Evolutionary conservation across 1,139 yeast species (phyloP).

Genomic region (Sugiyamaella pinicola): DNA sequence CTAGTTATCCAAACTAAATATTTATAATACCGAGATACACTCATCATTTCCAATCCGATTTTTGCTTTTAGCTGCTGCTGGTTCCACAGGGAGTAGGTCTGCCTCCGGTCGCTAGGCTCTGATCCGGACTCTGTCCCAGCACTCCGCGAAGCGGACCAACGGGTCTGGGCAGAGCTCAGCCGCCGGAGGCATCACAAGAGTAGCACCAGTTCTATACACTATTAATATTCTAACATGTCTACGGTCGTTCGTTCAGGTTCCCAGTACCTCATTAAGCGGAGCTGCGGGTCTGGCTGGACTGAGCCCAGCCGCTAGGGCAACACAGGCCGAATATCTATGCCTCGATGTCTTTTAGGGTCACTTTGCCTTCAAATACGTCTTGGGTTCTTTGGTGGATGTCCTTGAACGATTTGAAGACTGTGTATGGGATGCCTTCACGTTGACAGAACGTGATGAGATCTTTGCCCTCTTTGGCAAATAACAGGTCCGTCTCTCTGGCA

Average conservation of each 20-base stretch:
- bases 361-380: slow-evolving; percentile 49
- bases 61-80: too few species aligned
- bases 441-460: slow-evolving; percentile 85
- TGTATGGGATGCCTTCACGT: slow-evolving; percentile 78
- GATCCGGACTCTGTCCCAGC: too few species aligned
- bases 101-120: too few species aligned
- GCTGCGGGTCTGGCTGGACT: slow-evolving; percentile 1
- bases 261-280: too few species aligned
- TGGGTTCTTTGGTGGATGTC: slow-evolving; percentile 67
- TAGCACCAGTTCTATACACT: neutral
- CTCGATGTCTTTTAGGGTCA: slow-evolving; percentile 41
- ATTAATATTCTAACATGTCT: neutral
- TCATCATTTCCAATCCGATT: too few species aligned
- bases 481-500: slow-evolving; percentile 88
- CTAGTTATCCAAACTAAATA: slow-evolving; percentile 13
- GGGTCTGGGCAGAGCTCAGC: too few species aligned
- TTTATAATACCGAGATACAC: too few species aligned
- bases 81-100: too few species aligned
- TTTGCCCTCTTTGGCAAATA: slow-evolving; percentile 91
- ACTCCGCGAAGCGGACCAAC: too few species aligned
- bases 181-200: too few species aligned
- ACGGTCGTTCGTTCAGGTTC: too few species aligned
- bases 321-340: slow-evolving; percentile 1
- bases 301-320: slow-evolving; percentile 5
- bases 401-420: slow-evolving; percentile 72